Evolutionary conservation across 2,329 filamentous ascomycete genomes (phyloP).

Genomic region (Mariannaea sp.): DNA sequence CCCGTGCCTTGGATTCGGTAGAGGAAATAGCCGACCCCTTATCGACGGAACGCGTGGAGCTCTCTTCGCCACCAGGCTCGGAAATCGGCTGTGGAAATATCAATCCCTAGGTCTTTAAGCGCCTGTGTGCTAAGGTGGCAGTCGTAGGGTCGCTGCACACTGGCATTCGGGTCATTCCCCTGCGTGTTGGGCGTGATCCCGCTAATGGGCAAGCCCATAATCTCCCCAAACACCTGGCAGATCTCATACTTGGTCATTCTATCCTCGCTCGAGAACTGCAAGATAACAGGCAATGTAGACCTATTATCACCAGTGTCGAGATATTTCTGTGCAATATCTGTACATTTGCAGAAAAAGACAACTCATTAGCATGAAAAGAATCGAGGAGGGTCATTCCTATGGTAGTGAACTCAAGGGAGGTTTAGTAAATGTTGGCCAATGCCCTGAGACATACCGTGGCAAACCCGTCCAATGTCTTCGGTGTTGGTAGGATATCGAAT

Average conservation of each 20-base stretch:
- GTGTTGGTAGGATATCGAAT: conserved; percentile 87
- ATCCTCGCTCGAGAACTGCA: conserved; percentile 89
- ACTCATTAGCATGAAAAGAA: background rate
- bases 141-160: conserved; percentile 82
- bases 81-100: conserved; percentile 76
- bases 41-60: conserved; percentile 63
- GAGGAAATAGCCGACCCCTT: conserved; percentile 26
- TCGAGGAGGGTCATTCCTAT: background rate
- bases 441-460: conserved; percentile 57
- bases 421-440: conserved; percentile 2
- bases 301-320: conserved; percentile 52
- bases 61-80: conserved; percentile 78
- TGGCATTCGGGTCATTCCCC: conserved; percentile 72
- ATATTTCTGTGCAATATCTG: conserved; percentile 75
- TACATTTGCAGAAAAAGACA: background rate
- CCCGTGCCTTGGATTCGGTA: background rate
- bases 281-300: conserved; percentile 64
- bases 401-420: background rate
- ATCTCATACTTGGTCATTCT: conserved; percentile 90
- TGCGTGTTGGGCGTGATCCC: conserved; percentile 71
- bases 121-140: conserved; percentile 81
- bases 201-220: conserved; percentile 74
- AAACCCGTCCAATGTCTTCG: conserved; percentile 81
- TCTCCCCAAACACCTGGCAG: conserved; percentile 75
- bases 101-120: conserved; percentile 74